These are phyloP conservation scores for Eucalyptus cloeziana DNA, from an alignment of 345 rosid species.

Conservation along the genomic window DNA sequence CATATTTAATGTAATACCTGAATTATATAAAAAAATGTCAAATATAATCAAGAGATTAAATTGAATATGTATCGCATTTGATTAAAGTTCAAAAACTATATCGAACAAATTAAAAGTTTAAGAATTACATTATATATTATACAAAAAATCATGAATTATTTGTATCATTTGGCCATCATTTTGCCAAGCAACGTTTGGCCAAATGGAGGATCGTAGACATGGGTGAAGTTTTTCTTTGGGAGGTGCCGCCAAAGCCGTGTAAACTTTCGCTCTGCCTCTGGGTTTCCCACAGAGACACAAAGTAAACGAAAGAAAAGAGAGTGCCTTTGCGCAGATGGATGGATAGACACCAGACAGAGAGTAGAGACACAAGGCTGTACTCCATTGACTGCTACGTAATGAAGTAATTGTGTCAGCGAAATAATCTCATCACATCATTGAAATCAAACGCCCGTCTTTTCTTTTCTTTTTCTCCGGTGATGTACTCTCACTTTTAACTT, in stretches of 20 bases:
- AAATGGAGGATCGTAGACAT: neutral
- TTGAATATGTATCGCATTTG: no score
- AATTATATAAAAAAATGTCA: no score
- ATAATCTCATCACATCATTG: neutral
- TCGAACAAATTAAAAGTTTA: no score
- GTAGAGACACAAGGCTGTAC: neutral
- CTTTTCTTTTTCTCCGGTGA: neutral
- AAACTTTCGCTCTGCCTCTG: neutral
- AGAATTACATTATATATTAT: accelerated
- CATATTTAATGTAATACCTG: no score
- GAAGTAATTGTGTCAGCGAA: neutral
- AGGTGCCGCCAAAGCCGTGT: neutral
- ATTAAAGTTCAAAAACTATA: no score
- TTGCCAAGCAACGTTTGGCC: neutral
- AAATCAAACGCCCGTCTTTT: neutral
- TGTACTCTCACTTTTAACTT: neutral
- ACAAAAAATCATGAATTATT: no score
- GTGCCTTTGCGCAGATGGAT: neutral
- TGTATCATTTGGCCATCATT: no score
- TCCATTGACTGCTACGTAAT: neutral
- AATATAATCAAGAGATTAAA: no score
- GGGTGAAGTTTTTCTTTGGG: neutral
- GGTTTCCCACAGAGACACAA: neutral
- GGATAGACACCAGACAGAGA: neutral
- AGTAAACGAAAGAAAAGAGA: no score